Evolutionary conservation across 176 grass and related monocot genomes (phyloP), one percentile per base, ranked within the genome.

Genomic region (Triticum dicoccoides): DNA sequence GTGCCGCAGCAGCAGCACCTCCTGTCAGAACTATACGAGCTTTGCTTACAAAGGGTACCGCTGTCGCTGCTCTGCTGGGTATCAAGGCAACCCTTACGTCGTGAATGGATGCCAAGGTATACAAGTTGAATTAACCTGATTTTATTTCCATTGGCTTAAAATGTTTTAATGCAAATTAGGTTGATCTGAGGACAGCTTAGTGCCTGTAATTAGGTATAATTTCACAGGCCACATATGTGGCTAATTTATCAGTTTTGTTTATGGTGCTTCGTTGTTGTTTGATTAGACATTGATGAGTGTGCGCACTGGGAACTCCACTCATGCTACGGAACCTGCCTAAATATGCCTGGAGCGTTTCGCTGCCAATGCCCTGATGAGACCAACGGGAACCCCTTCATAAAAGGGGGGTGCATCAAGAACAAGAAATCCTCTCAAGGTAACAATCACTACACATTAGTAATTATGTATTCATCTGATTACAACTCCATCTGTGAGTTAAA

Each of bases 51-150:
- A 47, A 3, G 89, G 85, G 5, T 81, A 92, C 75, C 84, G n/a
- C 15, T 92, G 91, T 75, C 41, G n/a, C 21, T 92, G 91, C 61
- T 80, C 39, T 27, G 18, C 41, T 61, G 91, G 91, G 14, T 92
- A 83, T 30, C 35, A 87, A 12, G 91, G 91, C 65, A 90, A 92
- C 78, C 87, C 91, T 58, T 92, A 89, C 25, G 12, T 85, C 4
- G 15, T 45, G 17, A n/a, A 78, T 51, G 91, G 91, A 69, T 92
- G 91, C 44, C 11, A 61, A 81, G 87, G 91, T 92, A 89, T 87
- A 84, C 65, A 49, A 68, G 39, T 14, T 34, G 10, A 32, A 13
- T 34, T 18, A n/a, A 34, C 27, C 8, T 66, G 14, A 0, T 67
- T 49, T 34, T 68, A 67, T 81, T 39, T 39, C 37, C 6, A 30